Conservation (phyloP, 345 rosid genomes). For the Adansonia digitata region DNA sequence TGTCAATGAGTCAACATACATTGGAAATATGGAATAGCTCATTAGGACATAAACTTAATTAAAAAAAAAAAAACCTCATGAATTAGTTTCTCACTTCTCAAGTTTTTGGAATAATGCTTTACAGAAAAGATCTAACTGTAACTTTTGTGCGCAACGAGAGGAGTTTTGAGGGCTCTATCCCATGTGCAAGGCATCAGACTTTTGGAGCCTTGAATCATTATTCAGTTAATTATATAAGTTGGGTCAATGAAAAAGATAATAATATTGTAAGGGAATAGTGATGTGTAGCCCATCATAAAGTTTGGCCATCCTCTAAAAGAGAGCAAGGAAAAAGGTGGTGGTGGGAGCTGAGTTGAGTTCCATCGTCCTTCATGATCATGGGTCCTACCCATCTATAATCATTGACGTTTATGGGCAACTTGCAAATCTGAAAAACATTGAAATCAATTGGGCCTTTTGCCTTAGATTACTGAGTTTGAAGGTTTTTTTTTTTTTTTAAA, state of each 20-base stretch:
- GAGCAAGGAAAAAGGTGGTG: background rate
- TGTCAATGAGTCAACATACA: too few relatives aligned
- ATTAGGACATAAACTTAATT: too few relatives aligned
- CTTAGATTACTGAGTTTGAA: too few relatives aligned
- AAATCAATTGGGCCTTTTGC: constrained; percentile 16
- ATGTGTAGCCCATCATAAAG: constrained; percentile 20
- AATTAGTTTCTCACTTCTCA: too few relatives aligned
- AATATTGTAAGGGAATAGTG: constrained; percentile 17
- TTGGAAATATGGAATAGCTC: too few relatives aligned
- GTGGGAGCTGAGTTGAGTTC: constrained; percentile 10
- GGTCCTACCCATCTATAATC: constrained; percentile 15
- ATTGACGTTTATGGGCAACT: constrained; percentile 11
- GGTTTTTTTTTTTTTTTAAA: too few relatives aligned
- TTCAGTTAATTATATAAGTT: constrained; percentile 3
- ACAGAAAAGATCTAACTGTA: constrained; percentile 12
- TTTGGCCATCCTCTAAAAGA: constrained; percentile 9
- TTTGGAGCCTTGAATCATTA: constrained; percentile 9
- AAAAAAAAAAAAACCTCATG: too few relatives aligned
- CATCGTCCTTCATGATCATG: constrained; percentile 8
- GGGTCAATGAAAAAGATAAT: constrained; percentile 22
- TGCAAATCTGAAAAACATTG: constrained; percentile 20
- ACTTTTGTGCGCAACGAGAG: constrained; percentile 3
- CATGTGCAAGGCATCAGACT: constrained; percentile 28
- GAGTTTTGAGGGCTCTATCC: constrained; percentile 1
- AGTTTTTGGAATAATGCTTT: constrained; percentile 16